Evolutionary conservation across 1,139 yeast species (phyloP), one percentile per base, ranked within the genome.

Genomic region (Lipomyces yarrowii): DNA sequence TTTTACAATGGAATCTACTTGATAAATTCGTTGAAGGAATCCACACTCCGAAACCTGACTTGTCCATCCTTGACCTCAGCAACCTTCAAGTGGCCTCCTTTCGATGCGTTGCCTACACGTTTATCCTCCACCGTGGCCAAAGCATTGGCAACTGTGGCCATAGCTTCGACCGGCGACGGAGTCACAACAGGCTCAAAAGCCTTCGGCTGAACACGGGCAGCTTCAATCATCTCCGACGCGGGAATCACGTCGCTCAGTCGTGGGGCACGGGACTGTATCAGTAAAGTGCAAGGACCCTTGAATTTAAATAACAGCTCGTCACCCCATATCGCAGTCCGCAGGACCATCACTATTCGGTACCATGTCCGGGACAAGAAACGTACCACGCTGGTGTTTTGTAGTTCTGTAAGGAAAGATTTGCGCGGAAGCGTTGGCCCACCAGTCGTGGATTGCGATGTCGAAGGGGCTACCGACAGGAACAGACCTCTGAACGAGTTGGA

Each of bases 271-370:
- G 72, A 69, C 51, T 71, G 74, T 21, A 71, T 61, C 35, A 71
- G 58, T 18, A 71, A 53, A 6, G 74, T 71, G 37, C 71, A 58
- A 1, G 74, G 74, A 1, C 74, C 74, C 18, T 64, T 39, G 56
- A 70, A 67, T 56, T 61, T 60, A n/a, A 67, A 64, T 55, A 67
- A 64, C n/a, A 64, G 59, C 48, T 65, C 70, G 32, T 64, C 72
- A 55, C 71, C 73, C 65, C 64, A 72, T 51, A 71, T 65, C 13
- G 67, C 55, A 18, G 61, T 65, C 8, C 70, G 64, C 35, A 66
- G 21, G 21, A 59, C 56, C 11, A 61, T 52, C 37, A 60, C 39
- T 21, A 53, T 15, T 51, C 62, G 56, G 61, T 42, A 62, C 59
- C 65, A 61, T 11, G 58, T 42, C 18, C 58, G 60, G n/a, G 71